Evolutionary conservation across 257 asterid species (phyloP).

Genomic region (Penstemon davidsonii): DNA sequence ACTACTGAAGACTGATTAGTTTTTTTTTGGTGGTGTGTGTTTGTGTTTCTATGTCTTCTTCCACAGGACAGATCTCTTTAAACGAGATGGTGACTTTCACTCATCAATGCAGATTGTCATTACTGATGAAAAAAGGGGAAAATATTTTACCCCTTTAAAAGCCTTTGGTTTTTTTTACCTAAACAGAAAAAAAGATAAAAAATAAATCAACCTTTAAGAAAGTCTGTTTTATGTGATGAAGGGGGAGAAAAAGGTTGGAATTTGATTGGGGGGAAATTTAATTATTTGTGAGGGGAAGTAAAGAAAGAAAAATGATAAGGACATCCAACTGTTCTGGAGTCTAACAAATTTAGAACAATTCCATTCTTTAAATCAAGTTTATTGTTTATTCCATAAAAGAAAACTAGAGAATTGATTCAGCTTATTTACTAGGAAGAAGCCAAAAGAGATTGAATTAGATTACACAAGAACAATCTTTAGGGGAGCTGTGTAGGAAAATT

Average conservation of each 20-base stretch:
- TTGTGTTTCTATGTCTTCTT: conserved; percentile 61
- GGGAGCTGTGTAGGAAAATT: no score
- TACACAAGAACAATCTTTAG: no score
- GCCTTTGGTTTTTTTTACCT: background rate
- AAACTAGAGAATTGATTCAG: background rate
- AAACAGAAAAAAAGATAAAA: no score
- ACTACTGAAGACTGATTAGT: conserved; percentile 65
- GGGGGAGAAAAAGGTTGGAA: background rate
- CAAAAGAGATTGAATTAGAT: no score
- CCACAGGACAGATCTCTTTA: conserved; percentile 73
- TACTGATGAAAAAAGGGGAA: no score
- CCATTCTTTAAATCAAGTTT: background rate
- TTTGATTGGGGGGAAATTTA: background rate
- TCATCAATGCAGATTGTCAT: conserved; percentile 43
- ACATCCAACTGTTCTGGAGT: conserved; percentile 32
- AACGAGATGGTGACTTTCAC: conserved; percentile 72
- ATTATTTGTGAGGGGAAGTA: background rate
- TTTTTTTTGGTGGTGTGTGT: conserved; percentile 35
- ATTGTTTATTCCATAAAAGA: background rate
- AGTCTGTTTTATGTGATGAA: no score
- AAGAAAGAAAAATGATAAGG: conserved; percentile 12
- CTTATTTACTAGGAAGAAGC: background rate
- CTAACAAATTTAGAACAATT: conserved; percentile 19
- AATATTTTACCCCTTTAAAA: background rate
- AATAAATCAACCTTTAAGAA: no score